Conservation (phyloP, 2,329 filamentous ascomycete species). For the Periglandula ipomoeae region DNA sequence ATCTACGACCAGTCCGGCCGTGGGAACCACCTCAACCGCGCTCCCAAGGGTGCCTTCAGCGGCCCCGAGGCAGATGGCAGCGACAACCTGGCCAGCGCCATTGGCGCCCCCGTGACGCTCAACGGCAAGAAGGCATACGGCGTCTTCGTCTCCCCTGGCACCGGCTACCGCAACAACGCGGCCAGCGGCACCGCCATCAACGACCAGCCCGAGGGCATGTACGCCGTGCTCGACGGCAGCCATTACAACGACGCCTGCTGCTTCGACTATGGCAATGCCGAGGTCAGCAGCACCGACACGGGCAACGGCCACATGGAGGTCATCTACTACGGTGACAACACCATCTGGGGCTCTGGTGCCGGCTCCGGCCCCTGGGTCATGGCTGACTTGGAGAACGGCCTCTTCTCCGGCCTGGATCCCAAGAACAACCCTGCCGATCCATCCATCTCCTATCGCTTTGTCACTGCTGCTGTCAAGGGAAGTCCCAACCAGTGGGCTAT, state of each 20-base stretch:
- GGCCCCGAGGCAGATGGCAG: constrained; percentile 48
- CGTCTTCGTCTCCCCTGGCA: constrained; percentile 51
- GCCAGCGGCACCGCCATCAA: constrained; percentile 42
- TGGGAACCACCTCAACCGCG: constrained; percentile 54
- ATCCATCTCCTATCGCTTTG: constrained; percentile 43
- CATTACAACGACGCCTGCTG: constrained; percentile 50
- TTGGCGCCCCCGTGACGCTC: constrained; percentile 50
- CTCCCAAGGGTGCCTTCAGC: constrained; percentile 42
- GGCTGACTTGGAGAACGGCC: constrained; percentile 59
- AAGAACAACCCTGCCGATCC: constrained; percentile 42
- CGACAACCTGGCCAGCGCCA: constrained; percentile 51
- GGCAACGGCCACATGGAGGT: constrained; percentile 61
- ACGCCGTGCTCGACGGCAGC: constrained; percentile 49
- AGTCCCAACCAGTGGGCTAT: constrained; percentile 47
- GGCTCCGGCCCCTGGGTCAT: constrained; percentile 58
- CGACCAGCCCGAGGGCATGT: constrained; percentile 50
- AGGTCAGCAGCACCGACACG: constrained; percentile 40
- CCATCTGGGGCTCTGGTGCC: constrained; percentile 44
- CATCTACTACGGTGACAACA: constrained; percentile 51
- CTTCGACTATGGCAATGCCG: constrained; percentile 50
- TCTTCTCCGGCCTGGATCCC: constrained; percentile 46
- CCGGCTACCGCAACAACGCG: constrained; percentile 52
- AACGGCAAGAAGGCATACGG: constrained; percentile 55
- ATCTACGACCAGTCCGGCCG: constrained; percentile 59
- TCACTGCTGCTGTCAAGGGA: constrained; percentile 50